Evolutionary conservation across 768 basidiomycete genomes (phyloP).

Genomic region (Suillus discolor): DNA sequence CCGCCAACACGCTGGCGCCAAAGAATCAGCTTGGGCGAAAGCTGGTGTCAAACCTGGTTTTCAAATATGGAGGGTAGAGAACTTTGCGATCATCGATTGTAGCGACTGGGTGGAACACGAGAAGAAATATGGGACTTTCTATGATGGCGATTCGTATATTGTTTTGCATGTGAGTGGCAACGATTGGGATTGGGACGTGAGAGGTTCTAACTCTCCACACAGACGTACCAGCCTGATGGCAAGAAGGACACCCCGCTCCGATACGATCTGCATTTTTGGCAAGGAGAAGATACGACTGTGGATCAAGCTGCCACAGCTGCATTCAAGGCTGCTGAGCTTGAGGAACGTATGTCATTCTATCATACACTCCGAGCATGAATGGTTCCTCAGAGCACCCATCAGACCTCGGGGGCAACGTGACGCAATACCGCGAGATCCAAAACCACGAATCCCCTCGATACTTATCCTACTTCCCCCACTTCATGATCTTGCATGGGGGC

Average conservation of each 20-base stretch:
- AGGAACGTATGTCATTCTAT: conserved; percentile 50
- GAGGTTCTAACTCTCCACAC: not conserved
- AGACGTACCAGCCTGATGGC: conserved; percentile 63
- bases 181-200: not conserved
- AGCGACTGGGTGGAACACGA: not conserved
- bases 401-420: conserved; percentile 50
- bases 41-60: conserved; percentile 47
- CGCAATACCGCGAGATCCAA: conserved; percentile 67
- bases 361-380: too few species aligned
- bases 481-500: conserved; percentile 49
- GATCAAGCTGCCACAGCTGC: conserved; percentile 65
- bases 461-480: conserved; percentile 51
- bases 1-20: conserved; percentile 51
- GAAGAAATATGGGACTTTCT: conserved; percentile 53
- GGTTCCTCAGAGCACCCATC: not conserved
- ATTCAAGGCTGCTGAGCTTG: conserved; percentile 68
- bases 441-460: conserved; percentile 55
- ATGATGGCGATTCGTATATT: conserved; percentile 68
- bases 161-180: conserved; percentile 52
- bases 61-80: conserved; percentile 62
- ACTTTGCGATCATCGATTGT: conserved; percentile 55
- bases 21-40: conserved; percentile 51
- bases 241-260: conserved; percentile 41
- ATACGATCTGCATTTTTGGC: conserved; percentile 68
- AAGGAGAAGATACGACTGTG: conserved; percentile 58